Base-by-base conservation (phyloP, 2,329 filamentous ascomycete genomes). In the Xylariaceae sp. region DNA sequence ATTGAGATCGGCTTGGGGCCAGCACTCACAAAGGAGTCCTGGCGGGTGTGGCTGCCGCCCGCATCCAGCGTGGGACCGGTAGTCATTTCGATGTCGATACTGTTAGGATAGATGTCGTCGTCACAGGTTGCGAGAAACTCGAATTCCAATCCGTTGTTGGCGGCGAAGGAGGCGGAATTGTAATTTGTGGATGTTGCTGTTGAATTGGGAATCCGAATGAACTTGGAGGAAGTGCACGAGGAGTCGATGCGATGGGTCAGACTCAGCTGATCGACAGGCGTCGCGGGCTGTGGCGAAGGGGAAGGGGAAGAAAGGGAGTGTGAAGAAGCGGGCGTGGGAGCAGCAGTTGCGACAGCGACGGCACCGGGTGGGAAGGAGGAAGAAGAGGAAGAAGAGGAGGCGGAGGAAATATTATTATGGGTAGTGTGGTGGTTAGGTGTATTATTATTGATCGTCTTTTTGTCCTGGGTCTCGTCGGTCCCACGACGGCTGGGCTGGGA, bases 1-100 rank as follows among this genome's bases (percentile, higher is more conserved):
- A 87, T 84, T 61, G 83, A 85, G 65, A 88, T 88, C 66, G 85
- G 85, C 73, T 86, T 87, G 18, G 85, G 82, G 53, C 83, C 83
- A 59, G 82, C 81, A 75, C 82, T 84, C 72, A 84, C 82, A 72
- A 87, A 87, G 56, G 84, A 87, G 75, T 87, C 84, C 72, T 86
- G 82, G 66, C 83, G 80, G 72, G 73, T 77, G 71, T 81, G 82
- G 74, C 80, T 77, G 75, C 83, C 77, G 72, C 79, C 78, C 75
- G 80, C 76, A 74, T 87, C 83, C 69, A 84, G 80, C 64, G 78
- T 75, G 58, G 81, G 78, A 67, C 82, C 82, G 66, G 83, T 82
- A 66, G 84, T 85, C 80, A 86, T 86, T 56, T 80, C 73, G 75
- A 75, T 58, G 72, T 76, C 67, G 70, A 69, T 42, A 35, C 39